A percentile compares a stretch with the other conserved stretches of the same genome.
Conservation (phyloP, 1,284 basidiomycete species). For the Fistulina hepatica region DNA sequence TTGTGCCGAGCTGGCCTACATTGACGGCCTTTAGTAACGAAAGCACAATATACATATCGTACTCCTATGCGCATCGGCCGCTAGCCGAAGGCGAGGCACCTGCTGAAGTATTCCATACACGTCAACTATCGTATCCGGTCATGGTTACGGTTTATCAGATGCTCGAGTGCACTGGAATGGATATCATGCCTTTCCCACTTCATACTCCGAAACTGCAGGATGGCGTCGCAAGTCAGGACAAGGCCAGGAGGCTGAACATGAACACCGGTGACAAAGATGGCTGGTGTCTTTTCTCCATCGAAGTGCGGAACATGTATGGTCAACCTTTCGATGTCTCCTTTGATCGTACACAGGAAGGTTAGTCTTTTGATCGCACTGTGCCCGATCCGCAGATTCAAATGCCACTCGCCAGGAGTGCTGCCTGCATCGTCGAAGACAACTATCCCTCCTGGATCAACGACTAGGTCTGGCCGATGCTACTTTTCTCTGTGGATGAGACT, state of each 20-base stretch:
- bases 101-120: conserved; percentile 59
- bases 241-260: no score
- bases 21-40: conserved; percentile 41
- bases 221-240: conserved; percentile 15
- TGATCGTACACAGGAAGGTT: conserved; percentile 52
- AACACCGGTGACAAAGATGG: conserved; percentile 41
- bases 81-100: conserved; percentile 15
- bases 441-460: conserved; percentile 77
- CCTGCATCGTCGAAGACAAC: conserved; percentile 41
- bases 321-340: conserved; percentile 82
- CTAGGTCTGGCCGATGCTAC: conserved; percentile 38
- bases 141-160: conserved; percentile 90
- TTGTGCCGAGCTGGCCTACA: conserved; percentile 1
- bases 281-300: conserved; percentile 79
- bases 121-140: conserved; percentile 76
- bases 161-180: conserved; percentile 75
- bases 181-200: conserved; percentile 54
- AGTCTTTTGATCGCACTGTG: conserved; percentile 12
- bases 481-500: conserved; percentile 4
- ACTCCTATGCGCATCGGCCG: conserved; percentile 54
- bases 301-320: conserved; percentile 83
- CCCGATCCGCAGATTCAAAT: background rate
- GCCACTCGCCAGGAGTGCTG: conserved; percentile 27
- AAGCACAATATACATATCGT: conserved; percentile 76
- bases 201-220: conserved; percentile 20